phyloP scores from a whole-genome alignment of 768 basidiomycete genomes.

The Xerocomellus chrysenteron region DNA sequence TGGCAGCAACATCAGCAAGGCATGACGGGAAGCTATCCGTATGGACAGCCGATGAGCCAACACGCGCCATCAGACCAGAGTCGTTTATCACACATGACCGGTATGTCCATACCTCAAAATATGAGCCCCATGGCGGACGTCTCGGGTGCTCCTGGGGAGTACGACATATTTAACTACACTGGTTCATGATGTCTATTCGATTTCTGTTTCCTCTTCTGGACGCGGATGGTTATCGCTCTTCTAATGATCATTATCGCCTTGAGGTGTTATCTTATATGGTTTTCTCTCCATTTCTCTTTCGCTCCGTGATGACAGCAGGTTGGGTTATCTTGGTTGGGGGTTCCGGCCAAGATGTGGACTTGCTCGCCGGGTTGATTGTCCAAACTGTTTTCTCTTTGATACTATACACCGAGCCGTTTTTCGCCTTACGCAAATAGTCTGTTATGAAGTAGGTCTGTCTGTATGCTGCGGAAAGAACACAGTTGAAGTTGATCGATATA shows the following conservation, averaged over 20 bases:
- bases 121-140: constrained; percentile 43
- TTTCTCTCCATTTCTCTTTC: neutral
- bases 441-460: constrained; percentile 29
- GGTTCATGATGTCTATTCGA: constrained; percentile 34
- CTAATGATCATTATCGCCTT: constrained; percentile 28
- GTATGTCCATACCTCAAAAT: constrained; percentile 50
- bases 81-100: constrained; percentile 48
- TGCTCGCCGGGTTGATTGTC: constrained; percentile 1
- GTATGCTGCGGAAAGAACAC: constrained; percentile 31
- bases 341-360: neutral
- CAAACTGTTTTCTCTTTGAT: constrained; percentile 1
- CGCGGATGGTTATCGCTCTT: constrained; percentile 18
- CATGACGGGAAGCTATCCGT: constrained; percentile 30
- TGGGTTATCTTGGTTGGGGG: constrained; percentile 1
- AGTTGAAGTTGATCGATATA: constrained; percentile 12
- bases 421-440: constrained; percentile 23
- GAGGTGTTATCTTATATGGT: constrained; percentile 25
- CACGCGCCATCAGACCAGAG: constrained; percentile 29
- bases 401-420: constrained; percentile 22
- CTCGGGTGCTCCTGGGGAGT: constrained; percentile 42
- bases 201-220: constrained; percentile 13
- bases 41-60: constrained; percentile 28
- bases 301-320: constrained; percentile 8
- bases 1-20: constrained; percentile 31
- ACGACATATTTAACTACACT: constrained; percentile 62